Evolutionary conservation across 208 protist species (phyloP), one percentile per base, ranked within the genome.

Genomic region (Leishmania mexicana): DNA sequence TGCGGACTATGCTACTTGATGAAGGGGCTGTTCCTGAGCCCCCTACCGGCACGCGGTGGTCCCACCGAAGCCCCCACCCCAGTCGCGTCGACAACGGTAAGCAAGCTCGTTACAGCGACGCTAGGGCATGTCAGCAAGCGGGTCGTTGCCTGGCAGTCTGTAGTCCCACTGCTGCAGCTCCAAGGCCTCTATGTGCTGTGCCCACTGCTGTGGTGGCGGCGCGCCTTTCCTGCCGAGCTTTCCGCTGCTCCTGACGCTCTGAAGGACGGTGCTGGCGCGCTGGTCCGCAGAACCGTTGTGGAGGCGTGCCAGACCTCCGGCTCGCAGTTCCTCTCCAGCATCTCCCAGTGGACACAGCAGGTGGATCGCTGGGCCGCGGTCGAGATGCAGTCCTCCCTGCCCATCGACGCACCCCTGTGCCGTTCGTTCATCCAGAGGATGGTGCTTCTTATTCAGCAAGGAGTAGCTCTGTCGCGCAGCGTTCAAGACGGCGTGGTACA

Each of bases 401-500:
- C 85, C 31, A 67, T 84, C 8, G 88, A 87, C 67, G 79, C 83
- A 3, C 70, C 83, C 21, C 68, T 88, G 57, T 84, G 86, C n/a
- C 80, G 84, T 40, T 65, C 54, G 24, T 91, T 94, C 60, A 31
- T 96, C 6, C 84, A 90, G 67, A 51, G 57, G 5, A 84, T 76
- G 1, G 81, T 90, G n/a, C 79, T 92, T 49, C 83, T 95, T 45
- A 68, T 96, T 5, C 90, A 93, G 74, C 90, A 93, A 42, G 94
- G 94, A 6, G 45, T 97, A 15, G 60, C 85, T 54, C 81, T 97
- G 28, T 87, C 92, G 21, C 80, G 91, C 17, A 85, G 93, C 45
- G 68, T 99, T 51, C 83, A 86, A 19, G 57, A 81, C 74, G 79
- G 97, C 7, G 57, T 98, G 35, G 85, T 88, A 8, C 88, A 92